phyloP scores from a whole-genome alignment of 1,284 basidiomycete genomes.

The Schizophyllum amplum region DNA sequence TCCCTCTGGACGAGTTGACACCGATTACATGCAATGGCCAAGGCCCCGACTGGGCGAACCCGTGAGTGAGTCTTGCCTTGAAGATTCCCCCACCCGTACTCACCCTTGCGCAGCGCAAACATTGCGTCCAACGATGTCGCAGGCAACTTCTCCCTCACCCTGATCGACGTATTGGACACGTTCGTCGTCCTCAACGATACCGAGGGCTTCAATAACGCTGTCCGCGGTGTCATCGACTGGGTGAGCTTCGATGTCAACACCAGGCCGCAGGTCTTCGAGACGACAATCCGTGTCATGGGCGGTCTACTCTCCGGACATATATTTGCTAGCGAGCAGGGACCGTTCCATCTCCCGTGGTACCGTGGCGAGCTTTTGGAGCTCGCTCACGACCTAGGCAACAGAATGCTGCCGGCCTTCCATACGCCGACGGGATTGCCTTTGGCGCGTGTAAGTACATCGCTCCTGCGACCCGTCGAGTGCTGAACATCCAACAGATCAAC shows the following conservation, averaged over 20 bases:
- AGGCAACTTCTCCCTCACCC: conserved; percentile 78
- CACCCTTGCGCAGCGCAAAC: conserved; percentile 42
- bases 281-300: conserved; percentile 84
- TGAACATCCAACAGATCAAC: conserved; percentile 47
- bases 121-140: conserved; percentile 76
- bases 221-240: conserved; percentile 65
- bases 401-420: conserved; percentile 82
- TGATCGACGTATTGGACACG: conserved; percentile 78
- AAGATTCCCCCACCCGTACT: neutral
- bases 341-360: conserved; percentile 74
- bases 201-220: conserved; percentile 66
- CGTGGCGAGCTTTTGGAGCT: conserved; percentile 65
- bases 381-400: conserved; percentile 78
- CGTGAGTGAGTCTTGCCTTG: conserved; percentile 39
- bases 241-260: conserved; percentile 86
- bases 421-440: conserved; percentile 87
- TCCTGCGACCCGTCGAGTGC: conserved; percentile 8
- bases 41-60: conserved; percentile 74
- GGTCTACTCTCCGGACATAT: conserved; percentile 83
- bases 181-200: conserved; percentile 72
- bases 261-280: conserved; percentile 88
- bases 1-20: conserved; percentile 79
- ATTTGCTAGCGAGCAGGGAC: conserved; percentile 58
- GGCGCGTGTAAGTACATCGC: conserved; percentile 54
- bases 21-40: conserved; percentile 81